Conservation (phyloP, 1,139 yeast genomes). For the Pichia sp. region DNA sequence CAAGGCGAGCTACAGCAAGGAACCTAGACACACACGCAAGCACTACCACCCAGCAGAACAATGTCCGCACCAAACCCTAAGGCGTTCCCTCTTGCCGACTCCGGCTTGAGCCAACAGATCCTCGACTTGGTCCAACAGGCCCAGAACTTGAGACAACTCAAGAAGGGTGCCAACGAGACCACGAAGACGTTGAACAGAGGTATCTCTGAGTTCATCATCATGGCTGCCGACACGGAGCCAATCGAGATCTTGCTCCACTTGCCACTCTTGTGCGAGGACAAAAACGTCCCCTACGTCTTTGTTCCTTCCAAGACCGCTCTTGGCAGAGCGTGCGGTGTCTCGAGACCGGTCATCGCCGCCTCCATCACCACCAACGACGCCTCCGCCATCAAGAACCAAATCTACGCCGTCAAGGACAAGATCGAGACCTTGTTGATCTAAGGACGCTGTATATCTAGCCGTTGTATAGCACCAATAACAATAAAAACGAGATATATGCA, state of each 20-base stretch:
- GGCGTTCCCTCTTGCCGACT: constrained; percentile 98
- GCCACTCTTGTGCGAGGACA: constrained; percentile 97
- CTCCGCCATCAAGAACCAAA: constrained; percentile 94
- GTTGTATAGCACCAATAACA: too few relatives aligned
- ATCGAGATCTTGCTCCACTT: constrained; percentile 96
- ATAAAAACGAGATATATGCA: too few relatives aligned
- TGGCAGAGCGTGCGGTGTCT: constrained; percentile 99
- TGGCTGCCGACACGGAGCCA: constrained; percentile 99
- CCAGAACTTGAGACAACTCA: constrained; percentile 94
- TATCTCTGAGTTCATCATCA: constrained; percentile 97
- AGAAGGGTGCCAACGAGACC: constrained; percentile 99
- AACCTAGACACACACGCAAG: constrained; percentile 42
- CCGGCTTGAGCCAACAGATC: constrained; percentile 92
- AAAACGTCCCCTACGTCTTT: constrained; percentile 97
- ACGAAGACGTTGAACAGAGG: constrained; percentile 99
- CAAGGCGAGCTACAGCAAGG: constrained; percentile 55
- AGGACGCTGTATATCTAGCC: constrained; percentile 15
- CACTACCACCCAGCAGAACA: constrained; percentile 5
- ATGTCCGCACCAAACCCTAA: constrained; percentile 85
- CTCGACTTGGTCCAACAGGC: constrained; percentile 98
- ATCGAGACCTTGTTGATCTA: constrained; percentile 95
- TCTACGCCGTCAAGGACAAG: constrained; percentile 97
- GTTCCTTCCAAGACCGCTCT: constrained; percentile 98
- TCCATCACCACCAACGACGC: constrained; percentile 98
- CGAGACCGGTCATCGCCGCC: constrained; percentile 99